Evolutionary conservation across 805 yeast species (phyloP).

Genomic region (Myxozyma neotropica): DNA sequence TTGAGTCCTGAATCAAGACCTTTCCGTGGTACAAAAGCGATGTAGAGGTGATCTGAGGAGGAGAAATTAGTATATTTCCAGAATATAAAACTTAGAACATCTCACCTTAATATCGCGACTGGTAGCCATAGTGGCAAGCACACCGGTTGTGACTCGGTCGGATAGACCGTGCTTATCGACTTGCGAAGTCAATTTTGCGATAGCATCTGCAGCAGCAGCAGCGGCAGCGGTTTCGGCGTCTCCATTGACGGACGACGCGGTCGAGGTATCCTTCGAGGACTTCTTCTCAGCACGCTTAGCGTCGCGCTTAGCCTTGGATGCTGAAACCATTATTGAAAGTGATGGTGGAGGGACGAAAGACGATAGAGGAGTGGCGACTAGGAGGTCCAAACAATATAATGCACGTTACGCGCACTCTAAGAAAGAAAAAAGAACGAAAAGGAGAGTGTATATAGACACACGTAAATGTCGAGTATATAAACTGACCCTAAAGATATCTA

Average conservation of each 20-base stretch:
- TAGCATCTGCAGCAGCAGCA: slow-evolving; percentile 57
- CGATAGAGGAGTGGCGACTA: too few relatives aligned
- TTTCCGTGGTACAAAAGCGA: slow-evolving; percentile 96
- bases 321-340: slow-evolving; percentile 52
- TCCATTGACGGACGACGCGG: too few relatives aligned
- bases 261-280: slow-evolving; percentile 42
- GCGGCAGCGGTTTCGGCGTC: slow-evolving; percentile 49
- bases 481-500: too few relatives aligned
- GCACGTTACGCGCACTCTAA: too few relatives aligned
- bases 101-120: slow-evolving; percentile 92
- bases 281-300: slow-evolving; percentile 87
- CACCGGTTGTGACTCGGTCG: slow-evolving; percentile 98
- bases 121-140: slow-evolving; percentile 80
- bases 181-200: slow-evolving; percentile 86
- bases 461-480: too few relatives aligned
- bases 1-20: slow-evolving; percentile 90
- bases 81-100: slow-evolving; percentile 43
- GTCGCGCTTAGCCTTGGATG: slow-evolving; percentile 98
- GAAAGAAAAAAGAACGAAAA: too few relatives aligned
- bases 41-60: slow-evolving; percentile 52
- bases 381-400: too few relatives aligned
- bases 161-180: slow-evolving; percentile 92
- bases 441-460: too few relatives aligned
- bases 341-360: too few relatives aligned
- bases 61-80: not conserved